A percentile compares a stretch with the other conserved stretches of the same genome.
phyloP scores from a whole-genome alignment of 2,329 filamentous ascomycete species.

The Penicillium sp. region DNA sequence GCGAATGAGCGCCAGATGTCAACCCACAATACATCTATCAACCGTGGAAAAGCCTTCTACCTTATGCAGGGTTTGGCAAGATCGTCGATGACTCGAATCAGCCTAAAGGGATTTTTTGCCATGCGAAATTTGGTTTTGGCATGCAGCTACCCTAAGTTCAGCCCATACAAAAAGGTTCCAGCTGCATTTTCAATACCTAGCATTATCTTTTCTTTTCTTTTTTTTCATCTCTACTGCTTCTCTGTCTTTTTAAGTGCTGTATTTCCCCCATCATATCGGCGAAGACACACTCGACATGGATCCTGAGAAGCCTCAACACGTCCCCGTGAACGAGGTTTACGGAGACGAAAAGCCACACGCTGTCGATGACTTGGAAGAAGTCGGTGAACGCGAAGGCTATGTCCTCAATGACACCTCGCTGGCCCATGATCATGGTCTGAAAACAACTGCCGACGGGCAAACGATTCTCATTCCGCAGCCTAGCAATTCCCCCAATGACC shows the following conservation, averaged over 20 bases:
- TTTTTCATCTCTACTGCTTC: background rate
- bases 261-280: background rate
- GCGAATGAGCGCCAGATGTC: background rate
- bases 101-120: background rate
- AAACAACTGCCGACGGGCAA: constrained; percentile 31
- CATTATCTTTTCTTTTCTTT: background rate
- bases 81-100: background rate
- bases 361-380: constrained; percentile 5
- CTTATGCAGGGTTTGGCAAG: background rate
- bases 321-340: background rate
- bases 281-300: background rate
- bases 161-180: background rate
- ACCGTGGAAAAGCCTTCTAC: background rate
- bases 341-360: background rate
- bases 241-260: background rate
- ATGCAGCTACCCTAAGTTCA: background rate
- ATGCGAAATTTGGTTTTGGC: background rate
- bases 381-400: constrained; percentile 11
- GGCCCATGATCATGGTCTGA: constrained; percentile 18
- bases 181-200: background rate
- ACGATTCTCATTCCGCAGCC: constrained; percentile 40
- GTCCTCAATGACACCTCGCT: constrained; percentile 8
- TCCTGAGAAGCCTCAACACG: background rate
- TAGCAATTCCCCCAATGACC: constrained; percentile 36
- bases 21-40: background rate